phyloP scores from a whole-genome alignment of 805 yeast genomes.

The Blastobotrys americana region DNA sequence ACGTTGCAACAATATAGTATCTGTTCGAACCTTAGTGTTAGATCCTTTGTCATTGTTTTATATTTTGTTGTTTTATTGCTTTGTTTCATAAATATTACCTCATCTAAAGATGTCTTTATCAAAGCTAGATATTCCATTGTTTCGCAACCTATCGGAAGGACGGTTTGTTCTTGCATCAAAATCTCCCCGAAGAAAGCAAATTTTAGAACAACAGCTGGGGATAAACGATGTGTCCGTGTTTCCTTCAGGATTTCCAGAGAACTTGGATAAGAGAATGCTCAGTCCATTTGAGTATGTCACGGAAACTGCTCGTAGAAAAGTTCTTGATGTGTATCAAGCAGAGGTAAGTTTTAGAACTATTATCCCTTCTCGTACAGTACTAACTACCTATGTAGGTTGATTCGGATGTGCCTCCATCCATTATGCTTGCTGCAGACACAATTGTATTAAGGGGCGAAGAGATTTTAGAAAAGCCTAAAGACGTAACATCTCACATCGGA shows the following conservation, averaged over 20 bases:
- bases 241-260: slow-evolving; percentile 70
- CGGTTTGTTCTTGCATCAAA: slow-evolving; percentile 67
- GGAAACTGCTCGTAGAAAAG: slow-evolving; percentile 64
- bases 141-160: slow-evolving; percentile 13
- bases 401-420: slow-evolving; percentile 28
- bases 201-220: slow-evolving; percentile 46
- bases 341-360: slow-evolving; percentile 21
- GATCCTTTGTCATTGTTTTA: no score
- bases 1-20: no score
- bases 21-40: no score
- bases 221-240: slow-evolving; percentile 34
- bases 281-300: slow-evolving; percentile 57
- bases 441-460: slow-evolving; percentile 48
- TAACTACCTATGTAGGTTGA: slow-evolving; percentile 25
- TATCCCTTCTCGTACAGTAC: neutral
- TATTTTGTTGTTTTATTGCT: no score
- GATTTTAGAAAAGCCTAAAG: slow-evolving; percentile 77
- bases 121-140: neutral
- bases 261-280: slow-evolving; percentile 48
- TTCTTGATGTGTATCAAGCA: slow-evolving; percentile 49
- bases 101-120: no score
- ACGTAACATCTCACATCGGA: slow-evolving; percentile 42
- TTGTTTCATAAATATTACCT: no score
- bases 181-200: slow-evolving; percentile 73
- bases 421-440: slow-evolving; percentile 67